Evolutionary conservation across 192 early-diverging fungal species (phyloP).

Genomic region (Chytriomyces sp.): DNA sequence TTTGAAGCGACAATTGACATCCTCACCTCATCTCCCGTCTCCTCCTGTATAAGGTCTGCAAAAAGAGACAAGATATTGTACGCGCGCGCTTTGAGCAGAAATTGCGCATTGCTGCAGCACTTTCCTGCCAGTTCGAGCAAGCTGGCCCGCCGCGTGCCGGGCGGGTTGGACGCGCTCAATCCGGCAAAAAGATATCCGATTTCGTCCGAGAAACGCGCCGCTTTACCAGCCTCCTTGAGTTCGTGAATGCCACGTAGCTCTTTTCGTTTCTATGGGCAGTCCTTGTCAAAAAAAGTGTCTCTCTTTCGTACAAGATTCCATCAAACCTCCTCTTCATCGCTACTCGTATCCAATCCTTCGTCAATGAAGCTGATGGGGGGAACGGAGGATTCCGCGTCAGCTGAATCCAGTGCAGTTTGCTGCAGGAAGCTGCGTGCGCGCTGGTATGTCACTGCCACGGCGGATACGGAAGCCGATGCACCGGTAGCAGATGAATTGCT

Average conservation of each 20-base stretch:
- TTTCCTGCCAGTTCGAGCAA: slow-evolving; percentile 17
- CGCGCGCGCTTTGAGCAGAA: slow-evolving; percentile 26
- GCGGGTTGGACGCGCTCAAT: neutral
- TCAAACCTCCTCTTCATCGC: slow-evolving; percentile 25
- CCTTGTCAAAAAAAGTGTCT: neutral
- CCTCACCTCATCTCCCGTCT: too few relatives aligned
- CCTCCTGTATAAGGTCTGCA: slow-evolving; percentile 2
- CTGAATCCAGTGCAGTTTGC: neutral
- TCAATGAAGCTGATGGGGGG: neutral
- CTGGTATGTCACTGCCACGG: neutral
- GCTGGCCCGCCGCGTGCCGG: slow-evolving; percentile 20
- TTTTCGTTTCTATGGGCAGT: slow-evolving; percentile 13
- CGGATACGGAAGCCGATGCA: too few relatives aligned
- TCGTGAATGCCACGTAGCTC: slow-evolving; percentile 23
- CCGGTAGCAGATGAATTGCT: too few relatives aligned
- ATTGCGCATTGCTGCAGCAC: slow-evolving; percentile 4
- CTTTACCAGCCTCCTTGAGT: slow-evolving; percentile 25
- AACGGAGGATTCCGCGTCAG: neutral
- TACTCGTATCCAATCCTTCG: slow-evolving; percentile 20
- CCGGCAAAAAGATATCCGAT: slow-evolving; percentile 16
- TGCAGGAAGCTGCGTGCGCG: slow-evolving; percentile 28
- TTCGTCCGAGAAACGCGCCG: slow-evolving; percentile 23
- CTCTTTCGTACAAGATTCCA: neutral
- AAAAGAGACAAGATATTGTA: slow-evolving; percentile 10
- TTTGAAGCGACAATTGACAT: too few relatives aligned